Evolutionary conservation across 1,139 yeast genomes (phyloP), one percentile per base, ranked within the genome.

Genomic region (Pneumocystis wakefieldiae): DNA sequence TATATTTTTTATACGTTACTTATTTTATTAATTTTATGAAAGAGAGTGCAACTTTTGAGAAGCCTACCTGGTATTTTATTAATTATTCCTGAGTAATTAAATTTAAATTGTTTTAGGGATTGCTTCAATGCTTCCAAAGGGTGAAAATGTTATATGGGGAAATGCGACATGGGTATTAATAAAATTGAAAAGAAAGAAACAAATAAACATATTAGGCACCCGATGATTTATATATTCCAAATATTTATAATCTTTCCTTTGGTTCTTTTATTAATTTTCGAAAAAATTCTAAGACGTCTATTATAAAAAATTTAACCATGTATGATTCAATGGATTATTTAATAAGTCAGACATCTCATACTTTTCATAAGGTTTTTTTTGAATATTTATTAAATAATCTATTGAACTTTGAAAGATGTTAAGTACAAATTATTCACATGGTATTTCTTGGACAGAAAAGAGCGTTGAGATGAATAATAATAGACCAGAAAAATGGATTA

Each of bases 101-200:
- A 48, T 48, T 6, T 24, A 24, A 24, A 48, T 8, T 48, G 14
- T 12, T 32, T 48, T 48, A 48, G 55, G 98, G 2, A 78, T 94
- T 63, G 91, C 97, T 14, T 83, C 95, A 66, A 94, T 92, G 97
- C 73, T 92, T 59, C 98, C 98, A 24, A 92, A 92, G 73, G 98
- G 98, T 39, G 97, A 97, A 2, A 84, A 84, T 59, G 72, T 82
- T 6, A 81, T 92, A 58, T 92, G 98, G 98, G 98, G 55, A 19
- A 37, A 37, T 39, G 29, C 29, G 4, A 37, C 42, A 97, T 8
- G 79, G 82, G 69, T 66, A 57, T 57, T 39, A 57, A 29, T 57
- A 29, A 37, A 37, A 57, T 37, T 39, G 8, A 6, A 35, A 57
- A 57, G 28, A 24, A 35, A 55, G n/a, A 37, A 19, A 39, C 35